Evolutionary conservation across 2,329 filamentous ascomycete species (phyloP).

Genomic region (Ilyonectria mors-panacis): DNA sequence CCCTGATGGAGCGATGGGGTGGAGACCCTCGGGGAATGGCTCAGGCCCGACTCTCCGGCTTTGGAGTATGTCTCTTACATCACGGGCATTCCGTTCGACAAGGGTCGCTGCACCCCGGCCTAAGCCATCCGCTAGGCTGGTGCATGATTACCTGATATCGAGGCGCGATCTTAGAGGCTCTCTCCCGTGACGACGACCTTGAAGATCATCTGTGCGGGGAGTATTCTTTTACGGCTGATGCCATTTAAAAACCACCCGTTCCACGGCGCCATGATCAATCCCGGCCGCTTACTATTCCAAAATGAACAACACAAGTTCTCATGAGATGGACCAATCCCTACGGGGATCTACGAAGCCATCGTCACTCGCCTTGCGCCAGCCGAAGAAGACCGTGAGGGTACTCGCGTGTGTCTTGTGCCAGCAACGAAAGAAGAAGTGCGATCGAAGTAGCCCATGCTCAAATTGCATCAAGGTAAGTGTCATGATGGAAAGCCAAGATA

Average conservation of each 20-base stretch:
- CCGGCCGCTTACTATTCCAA: neutral
- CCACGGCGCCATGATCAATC: neutral
- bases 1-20: slow-evolving; percentile 17
- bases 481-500: neutral
- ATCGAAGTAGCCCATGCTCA: slow-evolving; percentile 50
- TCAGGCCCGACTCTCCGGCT: slow-evolving; percentile 42
- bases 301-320: slow-evolving; percentile 12
- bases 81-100: neutral
- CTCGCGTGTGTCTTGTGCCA: slow-evolving; percentile 51
- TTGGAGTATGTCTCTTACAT: slow-evolving; percentile 3
- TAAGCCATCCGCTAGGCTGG: neutral
- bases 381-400: slow-evolving; percentile 33
- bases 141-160: slow-evolving; percentile 16
- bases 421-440: slow-evolving; percentile 54
- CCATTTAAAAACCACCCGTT: slow-evolving; percentile 6
- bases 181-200: neutral
- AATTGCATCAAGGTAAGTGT: slow-evolving; percentile 48
- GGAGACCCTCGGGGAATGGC: slow-evolving; percentile 37
- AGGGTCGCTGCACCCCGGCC: slow-evolving; percentile 8
- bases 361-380: slow-evolving; percentile 24
- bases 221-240: neutral
- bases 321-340: slow-evolving; percentile 10
- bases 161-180: slow-evolving; percentile 12
- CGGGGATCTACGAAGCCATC: slow-evolving; percentile 29
- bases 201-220: slow-evolving; percentile 16